These are phyloP conservation scores for Malassezia obtusa DNA, from an alignment of 1,284 basidiomycete genomes.

Conservation along the genomic window DNA sequence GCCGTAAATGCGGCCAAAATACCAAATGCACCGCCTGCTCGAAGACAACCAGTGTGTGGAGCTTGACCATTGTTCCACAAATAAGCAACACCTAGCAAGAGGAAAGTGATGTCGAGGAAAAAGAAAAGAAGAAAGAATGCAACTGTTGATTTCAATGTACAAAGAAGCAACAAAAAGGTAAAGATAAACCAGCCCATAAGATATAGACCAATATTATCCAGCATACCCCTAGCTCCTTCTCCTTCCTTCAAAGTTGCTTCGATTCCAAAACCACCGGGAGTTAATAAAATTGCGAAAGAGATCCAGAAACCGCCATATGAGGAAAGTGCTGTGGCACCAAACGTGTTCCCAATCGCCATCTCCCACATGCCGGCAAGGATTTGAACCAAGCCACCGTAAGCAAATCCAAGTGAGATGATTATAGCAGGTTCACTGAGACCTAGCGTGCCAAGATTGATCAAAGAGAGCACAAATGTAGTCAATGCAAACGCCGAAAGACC, in stretches of 20 bases:
- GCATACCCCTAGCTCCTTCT: constrained; percentile 21
- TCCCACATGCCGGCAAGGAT: constrained; percentile 55
- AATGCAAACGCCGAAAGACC: constrained; percentile 49
- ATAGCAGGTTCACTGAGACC: constrained; percentile 34
- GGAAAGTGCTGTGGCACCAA: constrained; percentile 55
- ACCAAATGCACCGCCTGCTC: constrained; percentile 23
- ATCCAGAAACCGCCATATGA: constrained; percentile 44
- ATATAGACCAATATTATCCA: constrained; percentile 30
- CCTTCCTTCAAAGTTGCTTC: constrained; percentile 17
- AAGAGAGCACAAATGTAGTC: constrained; percentile 54
- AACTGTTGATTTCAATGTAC: constrained; percentile 31
- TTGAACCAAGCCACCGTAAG: constrained; percentile 65
- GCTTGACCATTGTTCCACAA: constrained; percentile 21
- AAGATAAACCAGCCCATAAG: constrained; percentile 43
- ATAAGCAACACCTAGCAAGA: constrained; percentile 45
- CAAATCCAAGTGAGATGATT: constrained; percentile 35
- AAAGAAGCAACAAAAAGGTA: constrained; percentile 31
- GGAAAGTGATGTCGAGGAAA: constrained; percentile 58
- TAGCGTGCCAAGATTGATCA: constrained; percentile 43
- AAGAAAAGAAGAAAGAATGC: constrained; percentile 58
- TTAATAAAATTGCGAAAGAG: constrained; percentile 34
- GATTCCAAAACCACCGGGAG: constrained; percentile 29
- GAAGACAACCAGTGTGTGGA: not conserved
- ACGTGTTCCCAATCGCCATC: constrained; percentile 63
- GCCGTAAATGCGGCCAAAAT: constrained; percentile 25